Conservation (phyloP, 1,284 basidiomycete species). For the Malassezia sp. region DNA sequence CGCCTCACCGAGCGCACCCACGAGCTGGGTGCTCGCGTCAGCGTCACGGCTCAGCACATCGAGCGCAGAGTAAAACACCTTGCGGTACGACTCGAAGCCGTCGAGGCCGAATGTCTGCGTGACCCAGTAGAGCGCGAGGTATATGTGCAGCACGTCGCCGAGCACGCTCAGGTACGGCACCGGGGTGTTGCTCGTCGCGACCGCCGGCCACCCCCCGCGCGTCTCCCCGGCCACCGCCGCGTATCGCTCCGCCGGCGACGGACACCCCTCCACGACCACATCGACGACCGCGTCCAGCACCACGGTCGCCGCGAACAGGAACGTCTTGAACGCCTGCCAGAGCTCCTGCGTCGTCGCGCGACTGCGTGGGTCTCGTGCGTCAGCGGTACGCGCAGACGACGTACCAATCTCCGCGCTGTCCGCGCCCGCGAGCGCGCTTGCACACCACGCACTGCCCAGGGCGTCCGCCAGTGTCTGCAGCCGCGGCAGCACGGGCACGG, state of each 20-base stretch:
- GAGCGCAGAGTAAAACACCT: conserved; percentile 38
- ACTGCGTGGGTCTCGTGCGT: neutral
- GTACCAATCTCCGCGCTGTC: neutral
- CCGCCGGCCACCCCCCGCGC: conserved; percentile 17
- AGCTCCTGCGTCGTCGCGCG: conserved; percentile 18
- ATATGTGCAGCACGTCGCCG: conserved; percentile 25
- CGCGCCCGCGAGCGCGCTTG: conserved; percentile 6
- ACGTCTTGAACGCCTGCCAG: conserved; percentile 38
- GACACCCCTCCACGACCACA: conserved; percentile 37
- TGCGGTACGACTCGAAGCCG: conserved; percentile 38
- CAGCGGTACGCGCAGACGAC: no score
- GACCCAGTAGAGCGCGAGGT: conserved; percentile 34
- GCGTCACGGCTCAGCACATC: conserved; percentile 39
- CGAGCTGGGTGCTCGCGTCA: conserved; percentile 23
- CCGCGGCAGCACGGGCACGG: neutral
- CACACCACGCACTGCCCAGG: conserved; percentile 5
- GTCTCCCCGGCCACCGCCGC: conserved; percentile 6
- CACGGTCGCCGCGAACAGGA: conserved; percentile 40
- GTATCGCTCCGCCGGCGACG: conserved; percentile 27
- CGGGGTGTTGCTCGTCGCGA: conserved; percentile 32
- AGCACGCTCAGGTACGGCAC: conserved; percentile 25
- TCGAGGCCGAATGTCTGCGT: conserved; percentile 37
- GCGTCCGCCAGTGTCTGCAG: neutral
- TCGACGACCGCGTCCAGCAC: conserved; percentile 40
- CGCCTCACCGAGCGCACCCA: neutral